Conservation (phyloP, 805 yeast species). For the Isabelozyma heimii region DNA sequence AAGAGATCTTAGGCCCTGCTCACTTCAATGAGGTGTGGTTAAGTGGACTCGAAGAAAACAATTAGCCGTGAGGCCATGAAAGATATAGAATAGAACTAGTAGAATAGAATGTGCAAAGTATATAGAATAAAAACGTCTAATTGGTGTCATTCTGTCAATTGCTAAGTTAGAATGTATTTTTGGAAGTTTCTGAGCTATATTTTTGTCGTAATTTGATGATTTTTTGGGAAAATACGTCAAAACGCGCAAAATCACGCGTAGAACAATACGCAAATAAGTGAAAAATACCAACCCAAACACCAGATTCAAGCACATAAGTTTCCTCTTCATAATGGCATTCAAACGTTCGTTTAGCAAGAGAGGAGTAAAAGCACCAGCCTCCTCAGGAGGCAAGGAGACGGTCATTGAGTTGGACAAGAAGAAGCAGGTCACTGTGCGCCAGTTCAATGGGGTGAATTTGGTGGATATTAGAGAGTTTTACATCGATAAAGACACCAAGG, state of each 20-base stretch:
- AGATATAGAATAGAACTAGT: not conserved
- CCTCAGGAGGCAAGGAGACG: constrained; percentile 5
- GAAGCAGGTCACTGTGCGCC: constrained; percentile 71
- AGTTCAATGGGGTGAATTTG: constrained; percentile 62
- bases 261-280: no score
- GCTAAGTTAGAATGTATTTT: no score
- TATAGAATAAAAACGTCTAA: not conserved
- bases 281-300: no score
- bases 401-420: constrained; percentile 32
- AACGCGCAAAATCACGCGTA: no score
- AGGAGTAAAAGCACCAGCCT: not conserved
- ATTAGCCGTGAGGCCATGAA: not conserved
- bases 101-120: not conserved
- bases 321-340: constrained; percentile 8
- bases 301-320: not conserved
- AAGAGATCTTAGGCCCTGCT: constrained; percentile 39
- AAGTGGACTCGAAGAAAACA: constrained; percentile 24
- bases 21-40: constrained; percentile 69
- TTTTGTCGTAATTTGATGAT: no score
- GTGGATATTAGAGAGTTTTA: constrained; percentile 87
- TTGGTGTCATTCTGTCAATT: no score
- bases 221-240: no score
- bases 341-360: constrained; percentile 6
- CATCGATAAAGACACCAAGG: constrained; percentile 50
- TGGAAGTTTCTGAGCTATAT: no score